Percentiles rank a stretch among this genome's conserved stretches.
Conservation (phyloP, 2,329 filamentous ascomycete genomes). For the Cladosporium sp. region DNA sequence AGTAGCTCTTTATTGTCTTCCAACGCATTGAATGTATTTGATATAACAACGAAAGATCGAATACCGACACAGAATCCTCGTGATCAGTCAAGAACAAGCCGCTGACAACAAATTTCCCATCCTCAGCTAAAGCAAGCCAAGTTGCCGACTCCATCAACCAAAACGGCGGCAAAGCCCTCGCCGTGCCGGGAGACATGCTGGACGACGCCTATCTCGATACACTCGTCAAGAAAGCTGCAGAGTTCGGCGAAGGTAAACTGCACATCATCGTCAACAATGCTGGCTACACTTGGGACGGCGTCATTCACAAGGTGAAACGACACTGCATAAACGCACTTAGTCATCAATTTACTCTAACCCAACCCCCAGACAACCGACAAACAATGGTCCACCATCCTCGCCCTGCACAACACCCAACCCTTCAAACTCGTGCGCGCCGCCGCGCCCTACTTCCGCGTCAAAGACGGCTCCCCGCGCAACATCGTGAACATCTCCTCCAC, state of each 20-base stretch:
- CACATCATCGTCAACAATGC: conserved; percentile 91
- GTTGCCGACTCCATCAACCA: conserved; percentile 68
- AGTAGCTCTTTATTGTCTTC: conserved; percentile 24
- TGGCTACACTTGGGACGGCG: conserved; percentile 88
- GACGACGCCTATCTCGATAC: conserved; percentile 64
- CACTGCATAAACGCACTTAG: background rate
- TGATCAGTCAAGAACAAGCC: too few species aligned
- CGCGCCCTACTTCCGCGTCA: conserved; percentile 82
- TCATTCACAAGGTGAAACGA: conserved; percentile 71
- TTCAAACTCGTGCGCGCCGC: conserved; percentile 79
- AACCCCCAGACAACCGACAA: conserved; percentile 67
- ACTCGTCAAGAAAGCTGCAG: conserved; percentile 70
- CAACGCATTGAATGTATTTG: background rate
- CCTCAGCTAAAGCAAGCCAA: conserved; percentile 54
- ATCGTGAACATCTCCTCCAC: conserved; percentile 84
- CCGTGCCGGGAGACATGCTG: conserved; percentile 73
- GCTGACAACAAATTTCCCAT: background rate
- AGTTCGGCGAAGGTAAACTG: conserved; percentile 82
- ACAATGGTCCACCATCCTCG: conserved; percentile 86
- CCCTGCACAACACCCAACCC: conserved; percentile 77
- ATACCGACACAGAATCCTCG: too few species aligned
- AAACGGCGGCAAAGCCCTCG: conserved; percentile 63
- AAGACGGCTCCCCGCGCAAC: conserved; percentile 71
- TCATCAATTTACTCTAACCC: background rate
- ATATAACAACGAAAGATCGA: too few species aligned